phyloP scores from a whole-genome alignment of 371 early-diverging fungal genomes.

The Enteropsectra breve region DNA sequence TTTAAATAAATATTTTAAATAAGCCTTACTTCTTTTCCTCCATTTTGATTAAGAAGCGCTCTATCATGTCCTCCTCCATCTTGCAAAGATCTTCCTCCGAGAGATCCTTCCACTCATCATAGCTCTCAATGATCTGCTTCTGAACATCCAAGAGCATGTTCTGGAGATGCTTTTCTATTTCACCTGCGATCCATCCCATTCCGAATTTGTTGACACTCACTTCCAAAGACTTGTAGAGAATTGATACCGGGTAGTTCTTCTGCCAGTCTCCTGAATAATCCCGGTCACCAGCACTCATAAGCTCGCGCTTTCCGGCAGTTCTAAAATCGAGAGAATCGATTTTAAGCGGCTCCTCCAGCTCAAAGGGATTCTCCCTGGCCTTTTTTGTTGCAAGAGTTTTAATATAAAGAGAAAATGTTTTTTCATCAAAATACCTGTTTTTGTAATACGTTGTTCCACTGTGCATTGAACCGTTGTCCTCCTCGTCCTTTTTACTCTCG shows the following conservation, averaged over 20 bases:
- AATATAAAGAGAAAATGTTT: slow-evolving; percentile 52
- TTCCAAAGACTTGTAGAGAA: slow-evolving; percentile 55
- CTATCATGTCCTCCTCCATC: slow-evolving; percentile 41
- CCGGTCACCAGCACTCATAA: slow-evolving; percentile 6
- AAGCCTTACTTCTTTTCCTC: too few species aligned
- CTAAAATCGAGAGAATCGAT: slow-evolving; percentile 19
- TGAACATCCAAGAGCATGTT: slow-evolving; percentile 52
- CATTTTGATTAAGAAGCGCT: slow-evolving; percentile 16
- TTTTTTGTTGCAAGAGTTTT: slow-evolving; percentile 23
- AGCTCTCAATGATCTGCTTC: slow-evolving; percentile 47
- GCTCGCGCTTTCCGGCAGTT: slow-evolving; percentile 17
- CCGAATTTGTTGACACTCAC: slow-evolving; percentile 54
- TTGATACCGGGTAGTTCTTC: slow-evolving; percentile 41
- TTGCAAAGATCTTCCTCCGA: slow-evolving; percentile 43
- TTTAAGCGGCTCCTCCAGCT: slow-evolving; percentile 26
- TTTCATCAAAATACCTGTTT: slow-evolving; percentile 50
- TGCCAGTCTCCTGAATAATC: slow-evolving; percentile 25
- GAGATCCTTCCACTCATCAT: slow-evolving; percentile 54
- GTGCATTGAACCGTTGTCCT: background rate
- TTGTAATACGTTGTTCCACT: slow-evolving; percentile 53
- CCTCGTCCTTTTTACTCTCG: background rate
- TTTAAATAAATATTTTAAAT: too few species aligned
- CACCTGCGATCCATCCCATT: slow-evolving; percentile 53
- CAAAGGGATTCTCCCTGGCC: slow-evolving; percentile 12
- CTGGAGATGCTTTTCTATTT: slow-evolving; percentile 41